Percentiles rank a stretch among this genome's conserved stretches.
Conservation (phyloP, 2,329 filamentous ascomycete species). For the Calonectria multiphialidica region DNA sequence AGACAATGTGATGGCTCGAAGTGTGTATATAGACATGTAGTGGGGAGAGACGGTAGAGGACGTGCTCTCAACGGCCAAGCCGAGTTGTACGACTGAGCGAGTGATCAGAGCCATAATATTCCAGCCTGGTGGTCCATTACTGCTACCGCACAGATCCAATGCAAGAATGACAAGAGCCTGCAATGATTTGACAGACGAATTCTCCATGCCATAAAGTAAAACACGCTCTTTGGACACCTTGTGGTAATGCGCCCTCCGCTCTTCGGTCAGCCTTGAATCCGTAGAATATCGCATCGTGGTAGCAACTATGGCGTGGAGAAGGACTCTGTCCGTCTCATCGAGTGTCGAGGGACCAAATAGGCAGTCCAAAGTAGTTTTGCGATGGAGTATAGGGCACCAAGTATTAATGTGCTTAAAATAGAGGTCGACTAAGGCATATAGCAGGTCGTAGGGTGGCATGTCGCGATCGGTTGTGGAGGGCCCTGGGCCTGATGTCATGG, state of each 20-base stretch:
- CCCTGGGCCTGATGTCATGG: conserved; percentile 59
- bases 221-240: conserved; percentile 87
- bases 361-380: conserved; percentile 82
- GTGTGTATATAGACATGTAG: conserved; percentile 88
- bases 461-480: conserved; percentile 65
- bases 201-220: conserved; percentile 87
- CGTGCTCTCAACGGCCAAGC: conserved; percentile 84
- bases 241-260: conserved; percentile 81
- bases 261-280: conserved; percentile 79
- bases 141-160: conserved; percentile 85
- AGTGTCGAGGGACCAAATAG: conserved; percentile 83
- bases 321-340: conserved; percentile 84
- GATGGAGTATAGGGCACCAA: conserved; percentile 92
- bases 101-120: conserved; percentile 92
- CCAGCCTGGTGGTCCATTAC: conserved; percentile 93
- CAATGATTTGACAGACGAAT: conserved; percentile 88
- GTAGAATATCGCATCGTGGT: conserved; percentile 88
- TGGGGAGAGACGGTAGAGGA: conserved; percentile 83
- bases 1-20: conserved; percentile 86
- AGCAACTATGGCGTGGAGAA: conserved; percentile 90
- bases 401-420: conserved; percentile 86
- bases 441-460: conserved; percentile 79
- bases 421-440: conserved; percentile 79
- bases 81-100: conserved; percentile 88
- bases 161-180: conserved; percentile 91